These are phyloP conservation scores for Caloboletus firmus DNA, from an alignment of 1,284 basidiomycete genomes.

Conservation along the genomic window DNA sequence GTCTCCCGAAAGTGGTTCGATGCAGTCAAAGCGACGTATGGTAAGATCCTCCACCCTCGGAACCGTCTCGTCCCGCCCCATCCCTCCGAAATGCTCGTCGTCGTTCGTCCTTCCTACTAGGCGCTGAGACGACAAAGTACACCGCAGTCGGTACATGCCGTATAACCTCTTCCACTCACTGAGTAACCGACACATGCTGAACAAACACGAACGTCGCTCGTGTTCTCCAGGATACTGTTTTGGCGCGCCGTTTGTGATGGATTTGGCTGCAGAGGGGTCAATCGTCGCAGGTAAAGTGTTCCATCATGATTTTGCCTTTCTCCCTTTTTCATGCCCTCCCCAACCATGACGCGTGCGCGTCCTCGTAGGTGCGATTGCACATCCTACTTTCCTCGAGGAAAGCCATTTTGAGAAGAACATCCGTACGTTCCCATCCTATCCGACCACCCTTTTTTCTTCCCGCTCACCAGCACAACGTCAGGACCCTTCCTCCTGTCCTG, in stretches of 20 bases:
- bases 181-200: neutral
- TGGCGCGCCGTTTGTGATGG: no score
- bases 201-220: no score
- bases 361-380: slow-evolving; percentile 48
- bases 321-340: neutral
- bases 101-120: neutral
- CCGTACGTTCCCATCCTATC: slow-evolving; percentile 35
- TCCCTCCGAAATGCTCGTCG: neutral
- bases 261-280: slow-evolving; percentile 43
- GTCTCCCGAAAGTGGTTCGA: slow-evolving; percentile 28
- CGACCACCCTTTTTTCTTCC: no score
- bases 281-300: slow-evolving; percentile 43
- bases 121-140: slow-evolving; percentile 31
- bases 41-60: neutral
- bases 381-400: slow-evolving; percentile 55
- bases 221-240: no score
- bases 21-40: slow-evolving; percentile 19
- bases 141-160: slow-evolving; percentile 36
- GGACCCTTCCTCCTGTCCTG: no score
- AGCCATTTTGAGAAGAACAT: slow-evolving; percentile 49
- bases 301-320: neutral
- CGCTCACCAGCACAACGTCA: no score
- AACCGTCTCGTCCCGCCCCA: no score
- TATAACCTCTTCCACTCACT: neutral
- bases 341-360: neutral